Evolutionary conservation across 164 flowering plant species (phyloP), one percentile per base, ranked within the genome.

Genomic region (Liriodendron chinense): DNA sequence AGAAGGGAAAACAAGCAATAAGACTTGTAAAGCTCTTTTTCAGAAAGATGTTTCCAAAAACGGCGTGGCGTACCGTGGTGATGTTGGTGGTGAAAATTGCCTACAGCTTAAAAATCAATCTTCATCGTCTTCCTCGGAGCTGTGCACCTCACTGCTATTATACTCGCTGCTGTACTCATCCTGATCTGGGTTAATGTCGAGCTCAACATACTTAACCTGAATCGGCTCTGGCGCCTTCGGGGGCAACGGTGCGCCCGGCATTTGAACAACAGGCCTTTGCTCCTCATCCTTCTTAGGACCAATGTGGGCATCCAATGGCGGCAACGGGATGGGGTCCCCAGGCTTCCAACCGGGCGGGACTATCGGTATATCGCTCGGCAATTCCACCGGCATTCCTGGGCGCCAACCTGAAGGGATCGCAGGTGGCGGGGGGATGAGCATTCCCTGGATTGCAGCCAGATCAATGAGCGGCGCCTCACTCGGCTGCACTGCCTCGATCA

Each of bases 341-440:
- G 91, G 95, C 80, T 94, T 96, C 98, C 98, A 96, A 57, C 97
- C 99, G 14, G 94, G 89, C 0, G 97, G 97, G 69, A 87, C 26
- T 47, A 83, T 72, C 5, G 96, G 92, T 21, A 94, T 47, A 80
- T 91, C 87, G 9, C 14, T 83, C 0, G 95, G 97, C 86, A 94
- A 80, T 67, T 89, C 83, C 84, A 96, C 92, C 13, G 98, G 97
- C 99, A 96, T 94, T 64, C 98, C 98, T 1, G 94, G 96, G 72
- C 89, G 88, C 99, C 99, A 96, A 1, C 98, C 99, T 3, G 93
- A 75, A 7, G 99, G 99, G 53, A 92, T 83, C 7, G 76, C 82
- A 57, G 92, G 73, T 73, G 89, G 86, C 1, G 90, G 93, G 57
- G 92, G 90, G 70, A 90, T 50, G 48, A 88, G 72, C 59, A 72